Percentiles rank a stretch among this genome's conserved stretches.
phyloP scores from a whole-genome alignment of 2,329 filamentous ascomycete genomes.

The Cladosporium sp. region DNA sequence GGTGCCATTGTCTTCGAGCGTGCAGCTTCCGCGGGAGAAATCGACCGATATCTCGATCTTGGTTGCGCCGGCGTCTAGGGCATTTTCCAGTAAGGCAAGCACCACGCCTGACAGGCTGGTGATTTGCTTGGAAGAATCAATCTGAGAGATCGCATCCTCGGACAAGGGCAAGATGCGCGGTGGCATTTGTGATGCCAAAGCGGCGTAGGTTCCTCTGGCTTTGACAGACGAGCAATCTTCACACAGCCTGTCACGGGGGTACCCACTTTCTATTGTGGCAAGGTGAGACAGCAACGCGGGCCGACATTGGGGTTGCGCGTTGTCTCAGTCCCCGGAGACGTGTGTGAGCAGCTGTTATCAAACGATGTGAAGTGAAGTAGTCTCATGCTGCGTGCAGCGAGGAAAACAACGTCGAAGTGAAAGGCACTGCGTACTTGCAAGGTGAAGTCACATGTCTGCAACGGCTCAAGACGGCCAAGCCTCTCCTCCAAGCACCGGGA shows the following conservation, averaged over 20 bases:
- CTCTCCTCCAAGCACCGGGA: too few relatives aligned
- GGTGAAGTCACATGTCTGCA: too few relatives aligned
- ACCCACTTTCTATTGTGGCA: slow-evolving; percentile 12
- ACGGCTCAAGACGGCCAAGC: too few relatives aligned
- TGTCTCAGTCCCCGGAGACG: neutral
- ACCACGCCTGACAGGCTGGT: slow-evolving; percentile 66
- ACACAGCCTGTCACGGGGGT: slow-evolving; percentile 39
- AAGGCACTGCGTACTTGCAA: too few relatives aligned
- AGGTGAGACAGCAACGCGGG: neutral
- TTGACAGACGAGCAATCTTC: neutral
- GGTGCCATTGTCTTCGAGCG: slow-evolving; percentile 74
- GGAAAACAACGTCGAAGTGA: too few relatives aligned
- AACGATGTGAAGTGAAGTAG: too few relatives aligned
- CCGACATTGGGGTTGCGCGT: slow-evolving; percentile 2
- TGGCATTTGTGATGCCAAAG: slow-evolving; percentile 1
- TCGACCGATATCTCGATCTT: slow-evolving; percentile 67
- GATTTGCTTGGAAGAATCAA: slow-evolving; percentile 79
- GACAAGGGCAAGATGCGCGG: slow-evolving; percentile 24
- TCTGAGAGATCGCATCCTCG: slow-evolving; percentile 47
- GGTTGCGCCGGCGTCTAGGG: slow-evolving; percentile 70
- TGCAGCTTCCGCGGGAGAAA: slow-evolving; percentile 67
- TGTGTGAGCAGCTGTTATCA: neutral
- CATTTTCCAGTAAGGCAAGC: slow-evolving; percentile 70
- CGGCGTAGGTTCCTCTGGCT: too few relatives aligned
- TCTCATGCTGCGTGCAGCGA: too few relatives aligned